Base-by-base conservation (phyloP, 208 protist species). In the Angomonas ambiguus region DNA sequence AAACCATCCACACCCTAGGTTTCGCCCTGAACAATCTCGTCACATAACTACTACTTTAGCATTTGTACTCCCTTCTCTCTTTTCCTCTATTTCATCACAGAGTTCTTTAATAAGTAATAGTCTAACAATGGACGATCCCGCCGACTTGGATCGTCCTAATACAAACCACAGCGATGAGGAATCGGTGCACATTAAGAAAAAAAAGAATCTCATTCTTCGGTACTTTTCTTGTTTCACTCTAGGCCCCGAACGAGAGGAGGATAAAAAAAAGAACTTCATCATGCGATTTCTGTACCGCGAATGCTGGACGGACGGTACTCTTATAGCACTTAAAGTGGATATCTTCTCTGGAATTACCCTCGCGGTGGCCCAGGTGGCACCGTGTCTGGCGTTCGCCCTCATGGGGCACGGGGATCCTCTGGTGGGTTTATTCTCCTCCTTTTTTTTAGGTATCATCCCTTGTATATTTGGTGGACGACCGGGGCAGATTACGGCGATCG, bases 401-500 rank as follows among this genome's bases (percentile, higher is more conserved):
- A 81, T 85, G 72, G 79, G 71, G 25, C 60, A 77, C 67, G 74
- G 66, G 5, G 41, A 76, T 57, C 79, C 79, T 1, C 71, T 81
- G 30, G 71, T 80, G 2, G 79, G 79, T 0, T 72, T 85, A 18
- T 85, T 79, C 59, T 85, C 79, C 16, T 81, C 79, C 51, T 85
- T 85, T 58, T 85, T 72, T 30, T 67, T 81, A 0, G 79, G 79
- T 22, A 76, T 80, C 41, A 85, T 85, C 27, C 64, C 51, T 42
- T 80, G 74, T 56, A 28, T 80, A 1, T 80, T 85, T 42, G 79
- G 79, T 0, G 79, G 79, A 16, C 79, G 79, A 2, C 75, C 79
- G 2, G 79, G 79, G 13, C 79, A 80, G 58, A 85, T 85, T 61
- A 81, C 74, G 6, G 79, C 74, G 16, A 81, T 81, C 45, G 79